A percentile compares a stretch with the other conserved stretches of the same genome.
phyloP scores from a whole-genome alignment of 371 early-diverging fungal species.

The Chytridium lagenaria region DNA sequence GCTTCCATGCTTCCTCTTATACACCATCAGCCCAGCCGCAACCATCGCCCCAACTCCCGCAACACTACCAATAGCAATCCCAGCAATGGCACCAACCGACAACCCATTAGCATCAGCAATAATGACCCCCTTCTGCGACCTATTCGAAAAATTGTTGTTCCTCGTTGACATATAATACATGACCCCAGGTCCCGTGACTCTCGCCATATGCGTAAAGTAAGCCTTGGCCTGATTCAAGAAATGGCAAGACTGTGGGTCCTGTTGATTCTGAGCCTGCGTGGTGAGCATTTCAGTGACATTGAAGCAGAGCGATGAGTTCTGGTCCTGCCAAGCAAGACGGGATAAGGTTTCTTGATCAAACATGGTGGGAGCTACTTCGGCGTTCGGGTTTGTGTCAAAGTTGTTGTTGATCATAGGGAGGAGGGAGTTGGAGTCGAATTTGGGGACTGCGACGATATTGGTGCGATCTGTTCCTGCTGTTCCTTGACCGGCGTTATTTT shows the following conservation, averaged over 20 bases:
- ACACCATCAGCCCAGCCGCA: conserved; percentile 4
- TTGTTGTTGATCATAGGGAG: conserved; percentile 30
- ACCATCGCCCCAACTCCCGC: conserved; percentile 25
- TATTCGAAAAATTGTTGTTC: conserved; percentile 49
- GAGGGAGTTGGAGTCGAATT: conserved; percentile 16
- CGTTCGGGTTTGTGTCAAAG: conserved; percentile 34
- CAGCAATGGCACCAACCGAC: conserved; percentile 31
- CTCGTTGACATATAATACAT: conserved; percentile 35
- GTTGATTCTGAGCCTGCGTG: conserved; percentile 10
- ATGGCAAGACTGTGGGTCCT: conserved; percentile 11
- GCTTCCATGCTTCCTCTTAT: neutral
- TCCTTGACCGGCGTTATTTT: conserved; percentile 47
- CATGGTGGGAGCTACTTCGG: conserved; percentile 24
- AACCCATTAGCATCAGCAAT: conserved; percentile 26
- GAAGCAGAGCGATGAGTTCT: conserved; percentile 35
- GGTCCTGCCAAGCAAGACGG: conserved; percentile 42
- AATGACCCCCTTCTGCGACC: conserved; percentile 39
- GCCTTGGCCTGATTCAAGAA: conserved; percentile 3
- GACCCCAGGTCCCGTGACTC: conserved; percentile 33
- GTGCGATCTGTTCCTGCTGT: conserved; percentile 43
- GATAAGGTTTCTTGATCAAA: conserved; percentile 33
- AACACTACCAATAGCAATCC: conserved; percentile 35
- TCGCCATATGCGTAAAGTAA: conserved; percentile 25
- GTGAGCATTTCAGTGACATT: conserved; percentile 28
- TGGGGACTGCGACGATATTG: conserved; percentile 35